phyloP scores from a whole-genome alignment of 306 rosid genomes.

The Hippophae rhamnoides region DNA sequence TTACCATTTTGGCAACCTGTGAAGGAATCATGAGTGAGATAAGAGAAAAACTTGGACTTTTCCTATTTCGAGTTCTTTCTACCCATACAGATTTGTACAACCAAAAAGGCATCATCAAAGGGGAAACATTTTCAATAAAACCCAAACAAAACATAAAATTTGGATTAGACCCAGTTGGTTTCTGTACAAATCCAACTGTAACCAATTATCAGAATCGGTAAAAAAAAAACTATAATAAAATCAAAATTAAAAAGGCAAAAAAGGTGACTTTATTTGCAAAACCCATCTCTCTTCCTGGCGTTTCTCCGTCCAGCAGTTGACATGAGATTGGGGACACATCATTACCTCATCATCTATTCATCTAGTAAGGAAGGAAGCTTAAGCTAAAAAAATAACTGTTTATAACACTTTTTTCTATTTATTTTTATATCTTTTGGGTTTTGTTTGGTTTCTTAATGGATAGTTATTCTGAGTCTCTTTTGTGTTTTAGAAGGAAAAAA shows the following conservation, averaged over 20 bases:
- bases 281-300: constrained; percentile 19
- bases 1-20: constrained; percentile 37
- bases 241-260: neutral
- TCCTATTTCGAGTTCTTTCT: constrained; percentile 36
- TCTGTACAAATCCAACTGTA: constrained; percentile 32
- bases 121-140: constrained; percentile 27
- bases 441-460: no score
- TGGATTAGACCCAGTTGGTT: constrained; percentile 22
- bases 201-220: constrained; percentile 26
- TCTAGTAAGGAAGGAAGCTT: no score
- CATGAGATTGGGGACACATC: constrained; percentile 51
- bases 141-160: constrained; percentile 11
- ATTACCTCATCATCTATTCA: constrained; percentile 64
- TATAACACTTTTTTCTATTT: no score
- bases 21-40: constrained; percentile 36
- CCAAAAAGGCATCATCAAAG: constrained; percentile 35
- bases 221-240: neutral
- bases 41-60: constrained; percentile 33
- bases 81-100: constrained; percentile 33
- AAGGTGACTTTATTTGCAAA: constrained; percentile 1
- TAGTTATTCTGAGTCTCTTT: constrained; percentile 4
- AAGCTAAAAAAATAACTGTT: no score
- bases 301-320: constrained; percentile 48
- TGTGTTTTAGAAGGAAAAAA: no score
- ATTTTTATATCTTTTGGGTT: no score